Base-by-base conservation (phyloP, 345 rosid genomes). In the Gossypium bickii region DNA sequence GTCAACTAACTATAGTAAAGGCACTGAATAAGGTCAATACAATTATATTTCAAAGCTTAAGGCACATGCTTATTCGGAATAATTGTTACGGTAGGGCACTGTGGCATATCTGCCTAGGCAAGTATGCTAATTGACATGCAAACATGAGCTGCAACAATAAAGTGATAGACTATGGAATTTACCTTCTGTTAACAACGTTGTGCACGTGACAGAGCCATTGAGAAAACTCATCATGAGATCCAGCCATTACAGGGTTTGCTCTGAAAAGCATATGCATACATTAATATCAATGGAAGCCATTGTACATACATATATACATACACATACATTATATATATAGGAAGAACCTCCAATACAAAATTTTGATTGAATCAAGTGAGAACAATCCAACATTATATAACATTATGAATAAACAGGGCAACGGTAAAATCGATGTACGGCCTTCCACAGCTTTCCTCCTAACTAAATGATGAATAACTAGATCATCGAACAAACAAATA, bases 181-280 rank as follows among this genome's bases (percentile, higher is more conserved):
- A 91, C 99, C 99, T 92, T 87, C 98, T 88, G 68, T 93, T 95
- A 67, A 95, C 94, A 58, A 92, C 85, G 80, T 95, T 95, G 82
- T 95, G 98, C 55, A 90, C 90, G 44, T 86, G 90, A 73, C 99
- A 95, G 25, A 95, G 82, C 99, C 99, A 93, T 52, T 81, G 91
- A 3, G 99, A 93, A 82, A 93, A 95, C 64, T 95, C 93, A 45
- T 88, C 80, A 52, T 95, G 99, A 76, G 94, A 91, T 75, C 90
- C 89, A 49, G 88, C 84, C 74, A 86, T 87, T 20, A 91, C 90
- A 7, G 99, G 99, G 85, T 88, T 93, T 72, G 86, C 86, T 76
- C 99, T 93, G 82, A 71, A 58, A 72, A 73, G 80, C 51, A 72
- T 41, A 72, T 41, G 73, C 43, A 43, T 52, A 55, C 22, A 24